Percentiles rank a stretch among this genome's conserved stretches.
Conservation (phyloP, 495 filamentous ascomycete species). For the Cenococcum geophilum region DNA sequence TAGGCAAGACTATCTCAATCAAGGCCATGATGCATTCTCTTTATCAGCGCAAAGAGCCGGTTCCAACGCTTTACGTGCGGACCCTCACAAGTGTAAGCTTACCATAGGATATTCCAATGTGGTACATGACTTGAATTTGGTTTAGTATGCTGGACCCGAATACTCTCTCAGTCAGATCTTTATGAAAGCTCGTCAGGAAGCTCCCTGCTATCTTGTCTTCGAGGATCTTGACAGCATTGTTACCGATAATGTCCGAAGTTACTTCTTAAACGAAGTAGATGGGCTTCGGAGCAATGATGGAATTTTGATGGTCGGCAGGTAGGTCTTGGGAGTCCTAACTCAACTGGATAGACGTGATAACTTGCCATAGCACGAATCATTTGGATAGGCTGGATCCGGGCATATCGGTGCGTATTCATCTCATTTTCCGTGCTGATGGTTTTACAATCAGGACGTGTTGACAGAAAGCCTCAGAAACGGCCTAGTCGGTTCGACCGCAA, state of each 20-base stretch:
- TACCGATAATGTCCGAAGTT: constrained; percentile 35
- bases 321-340: too few relatives aligned
- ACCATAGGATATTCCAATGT: background rate
- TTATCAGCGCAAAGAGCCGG: constrained; percentile 32
- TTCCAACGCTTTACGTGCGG: constrained; percentile 41
- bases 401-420: constrained; percentile 20
- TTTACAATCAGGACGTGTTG: too few relatives aligned
- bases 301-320: constrained; percentile 41
- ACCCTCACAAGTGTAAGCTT: constrained; percentile 22
- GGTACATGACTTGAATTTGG: background rate
- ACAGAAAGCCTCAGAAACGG: constrained; percentile 23
- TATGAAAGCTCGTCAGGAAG: constrained; percentile 34
- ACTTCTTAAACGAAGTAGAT: constrained; percentile 43
- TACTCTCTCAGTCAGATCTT: constrained; percentile 37
- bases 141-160: constrained; percentile 34
- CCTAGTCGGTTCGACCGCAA: constrained; percentile 41
- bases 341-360: too few relatives aligned
- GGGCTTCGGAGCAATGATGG: constrained; percentile 39
- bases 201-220: constrained; percentile 42
- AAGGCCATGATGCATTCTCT: constrained; percentile 41
- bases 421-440: too few relatives aligned
- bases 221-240: constrained; percentile 42
- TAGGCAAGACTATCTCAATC: constrained; percentile 36
- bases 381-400: constrained; percentile 40
- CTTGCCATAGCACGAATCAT: constrained; percentile 34